Percentiles rank a stretch among this genome's conserved stretches.
Evolutionary conservation across 164 flowering plant genomes (phyloP).

Genomic region (Euptelea pleiosperma): DNA sequence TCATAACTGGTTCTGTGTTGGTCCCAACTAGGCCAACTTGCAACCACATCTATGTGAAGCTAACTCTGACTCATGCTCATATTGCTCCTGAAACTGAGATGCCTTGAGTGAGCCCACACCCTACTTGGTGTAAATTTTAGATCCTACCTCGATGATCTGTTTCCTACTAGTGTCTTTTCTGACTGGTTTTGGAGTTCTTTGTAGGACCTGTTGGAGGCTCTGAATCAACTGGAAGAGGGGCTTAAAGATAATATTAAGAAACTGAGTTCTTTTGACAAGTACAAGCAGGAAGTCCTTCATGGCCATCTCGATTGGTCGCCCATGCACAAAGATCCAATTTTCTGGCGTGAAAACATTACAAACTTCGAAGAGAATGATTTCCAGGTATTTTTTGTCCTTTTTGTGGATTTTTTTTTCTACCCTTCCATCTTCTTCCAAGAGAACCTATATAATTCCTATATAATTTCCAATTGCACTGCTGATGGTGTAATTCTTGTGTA

Average conservation of each 20-base stretch:
- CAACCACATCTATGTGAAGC: too few relatives aligned
- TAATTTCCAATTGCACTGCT: too few relatives aligned
- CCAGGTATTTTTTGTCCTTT: slow-evolving; percentile 54
- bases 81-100: too few relatives aligned
- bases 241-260: slow-evolving; percentile 74
- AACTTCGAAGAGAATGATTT: slow-evolving; percentile 91
- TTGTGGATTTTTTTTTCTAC: not conserved
- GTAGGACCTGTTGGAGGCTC: slow-evolving; percentile 85
- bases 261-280: slow-evolving; percentile 89
- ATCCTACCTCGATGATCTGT: not conserved
- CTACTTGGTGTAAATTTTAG: too few relatives aligned
- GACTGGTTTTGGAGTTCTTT: slow-evolving; percentile 6
- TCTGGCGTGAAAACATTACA: slow-evolving; percentile 91
- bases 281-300: slow-evolving; percentile 93
- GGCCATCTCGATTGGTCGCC: slow-evolving; percentile 99
- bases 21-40: too few relatives aligned
- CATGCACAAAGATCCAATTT: slow-evolving; percentile 84
- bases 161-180: not conserved
- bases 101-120: too few relatives aligned
- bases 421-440: not conserved
- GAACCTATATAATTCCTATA: too few relatives aligned
- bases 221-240: slow-evolving; percentile 86
- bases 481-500: too few relatives aligned
- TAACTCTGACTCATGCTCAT: too few relatives aligned
- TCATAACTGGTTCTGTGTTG: too few relatives aligned